A percentile compares a stretch with the other conserved stretches of the same genome.
These are phyloP conservation scores for Calonectria pseudoreteaudii DNA, from an alignment of 2,329 filamentous ascomycete genomes.

Conservation along the genomic window DNA sequence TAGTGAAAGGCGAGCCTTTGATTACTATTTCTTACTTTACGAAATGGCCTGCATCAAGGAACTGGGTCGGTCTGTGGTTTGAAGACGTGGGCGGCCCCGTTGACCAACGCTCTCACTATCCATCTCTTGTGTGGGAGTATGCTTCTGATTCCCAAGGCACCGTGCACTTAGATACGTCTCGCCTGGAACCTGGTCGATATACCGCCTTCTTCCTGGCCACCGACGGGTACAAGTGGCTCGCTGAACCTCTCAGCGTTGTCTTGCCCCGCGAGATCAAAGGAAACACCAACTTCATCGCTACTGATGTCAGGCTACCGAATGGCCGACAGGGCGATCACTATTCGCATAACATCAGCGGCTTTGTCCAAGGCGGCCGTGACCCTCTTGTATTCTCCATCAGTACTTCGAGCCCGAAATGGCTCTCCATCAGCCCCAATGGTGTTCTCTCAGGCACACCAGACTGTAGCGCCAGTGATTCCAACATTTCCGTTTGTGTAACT, in stretches of 20 bases:
- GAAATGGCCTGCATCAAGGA: neutral
- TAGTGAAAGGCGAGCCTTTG: neutral
- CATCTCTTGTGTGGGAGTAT: neutral
- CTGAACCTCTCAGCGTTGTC: neutral
- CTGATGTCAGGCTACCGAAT: neutral
- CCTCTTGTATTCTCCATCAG: neutral
- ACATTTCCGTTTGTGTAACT: neutral
- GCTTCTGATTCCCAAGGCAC: neutral
- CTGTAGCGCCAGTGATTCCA: neutral
- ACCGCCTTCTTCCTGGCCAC: neutral
- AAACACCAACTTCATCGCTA: neutral
- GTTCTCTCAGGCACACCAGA: neutral
- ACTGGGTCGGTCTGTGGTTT: neutral
- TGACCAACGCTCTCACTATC: neutral
- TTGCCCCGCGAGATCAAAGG: neutral
- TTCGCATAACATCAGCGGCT: neutral
- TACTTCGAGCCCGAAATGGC: neutral
- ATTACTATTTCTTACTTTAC: neutral
- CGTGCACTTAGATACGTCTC: neutral
- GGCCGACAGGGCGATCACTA: neutral
- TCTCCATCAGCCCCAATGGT: neutral
- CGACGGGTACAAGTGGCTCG: neutral
- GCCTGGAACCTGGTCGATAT: neutral
- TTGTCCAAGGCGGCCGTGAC: neutral
- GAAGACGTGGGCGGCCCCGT: neutral